Evolutionary conservation across 2,329 filamentous ascomycete species (phyloP), one percentile per base, ranked within the genome.

Genomic region (Penicillium janthinellum): DNA sequence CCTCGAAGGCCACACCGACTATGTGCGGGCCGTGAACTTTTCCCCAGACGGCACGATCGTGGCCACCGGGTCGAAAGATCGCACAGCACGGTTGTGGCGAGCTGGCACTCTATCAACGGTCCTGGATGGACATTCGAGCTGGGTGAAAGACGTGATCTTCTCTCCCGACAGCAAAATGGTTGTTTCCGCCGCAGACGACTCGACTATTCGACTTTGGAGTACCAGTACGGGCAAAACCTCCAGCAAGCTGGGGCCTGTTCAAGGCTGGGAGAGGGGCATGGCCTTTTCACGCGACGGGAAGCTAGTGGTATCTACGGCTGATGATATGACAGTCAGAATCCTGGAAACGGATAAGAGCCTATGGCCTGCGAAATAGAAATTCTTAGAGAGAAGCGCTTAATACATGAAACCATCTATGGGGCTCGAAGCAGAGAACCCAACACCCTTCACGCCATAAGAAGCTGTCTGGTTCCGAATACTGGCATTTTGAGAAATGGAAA

Each of bases 121-220:
- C 28, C 52, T 62, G 1, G 38, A 50, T 42, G 53, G 60, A 14
- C 60, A 62, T 41, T 59, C 47, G 12, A 44, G 48, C 22, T 22
- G 28, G 35, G 48, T 62, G 31, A 44, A 45, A 31, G 25, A 47
- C 44, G 42, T 59, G 41, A 58, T 51, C 7, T 59, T 62, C 37
- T 62, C 60, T 10, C 48, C 57, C 2, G 54, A 62, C 49, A 47
- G 57, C 44, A 52, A 54, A 35, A 34, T 41, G 44, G 22, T 62
- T n/a, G 45, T 37, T n/a, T 57, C 54, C 22, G 48, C 47, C 15
- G 52, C 71, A 6, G 11, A 54, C 48, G 70, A 72, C 57, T 48
- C 50, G 0, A 71, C 67, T 4, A 56, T 73, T 20, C 57, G 54
- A 48, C 44, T 73, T 10, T 73, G 69, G 71, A 62, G 70, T 45